Evolutionary conservation across 306 rosid genomes (phyloP).

Genomic region (Oemleria cerasiformis): DNA sequence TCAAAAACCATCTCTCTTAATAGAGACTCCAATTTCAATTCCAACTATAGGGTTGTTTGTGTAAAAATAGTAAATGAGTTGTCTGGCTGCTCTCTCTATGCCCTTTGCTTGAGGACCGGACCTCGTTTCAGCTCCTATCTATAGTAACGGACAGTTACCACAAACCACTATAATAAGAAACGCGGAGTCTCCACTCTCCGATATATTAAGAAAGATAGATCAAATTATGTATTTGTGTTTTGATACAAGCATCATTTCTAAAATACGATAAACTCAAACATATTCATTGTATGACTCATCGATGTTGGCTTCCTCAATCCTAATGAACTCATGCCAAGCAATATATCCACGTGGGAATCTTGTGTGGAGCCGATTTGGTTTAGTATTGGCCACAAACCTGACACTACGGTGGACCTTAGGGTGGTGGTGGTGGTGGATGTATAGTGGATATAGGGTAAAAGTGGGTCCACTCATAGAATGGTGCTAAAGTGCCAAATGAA

Average conservation of each 20-base stretch:
- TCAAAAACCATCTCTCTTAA: not conserved
- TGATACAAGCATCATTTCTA: not conserved
- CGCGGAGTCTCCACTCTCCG: too few relatives aligned
- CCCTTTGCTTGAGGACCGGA: constrained; percentile 1
- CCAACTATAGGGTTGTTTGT: not conserved
- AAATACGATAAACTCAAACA: not conserved
- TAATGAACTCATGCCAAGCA: not conserved
- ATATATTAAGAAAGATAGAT: too few relatives aligned
- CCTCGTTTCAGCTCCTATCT: constrained; percentile 7
- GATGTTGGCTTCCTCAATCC: not conserved
- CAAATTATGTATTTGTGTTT: not conserved
- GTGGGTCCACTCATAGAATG: not conserved
- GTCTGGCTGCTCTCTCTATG: not conserved
- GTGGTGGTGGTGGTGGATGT: too few relatives aligned
- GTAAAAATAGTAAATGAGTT: constrained; percentile 10
- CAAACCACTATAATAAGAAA: not conserved
- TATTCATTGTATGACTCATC: not conserved
- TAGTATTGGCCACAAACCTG: constrained; percentile 9
- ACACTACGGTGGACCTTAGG: not conserved
- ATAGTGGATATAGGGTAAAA: not conserved
- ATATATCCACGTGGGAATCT: constrained; percentile 12
- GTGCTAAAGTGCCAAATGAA: too few relatives aligned
- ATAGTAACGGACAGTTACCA: not conserved
- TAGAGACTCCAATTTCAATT: not conserved
- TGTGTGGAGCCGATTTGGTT: not conserved